Conservation (phyloP, 1,284 basidiomycete genomes). For the Volvariella surrecta region DNA sequence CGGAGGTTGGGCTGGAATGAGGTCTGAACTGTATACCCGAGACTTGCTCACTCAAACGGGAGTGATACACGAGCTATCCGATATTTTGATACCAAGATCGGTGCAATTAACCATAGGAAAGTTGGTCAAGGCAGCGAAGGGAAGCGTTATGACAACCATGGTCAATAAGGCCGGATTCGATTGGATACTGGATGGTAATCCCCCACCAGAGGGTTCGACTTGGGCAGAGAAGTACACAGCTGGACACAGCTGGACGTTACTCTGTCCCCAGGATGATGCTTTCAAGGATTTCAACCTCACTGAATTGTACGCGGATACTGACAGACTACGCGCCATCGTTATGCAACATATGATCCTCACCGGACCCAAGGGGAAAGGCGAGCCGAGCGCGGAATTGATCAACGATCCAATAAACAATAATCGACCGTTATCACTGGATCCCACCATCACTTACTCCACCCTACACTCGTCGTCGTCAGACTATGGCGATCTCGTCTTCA, state of each 20-base stretch:
- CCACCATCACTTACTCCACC: constrained; percentile 69
- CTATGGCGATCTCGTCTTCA: constrained; percentile 81
- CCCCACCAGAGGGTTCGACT: constrained; percentile 55
- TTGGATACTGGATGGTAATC: constrained; percentile 84
- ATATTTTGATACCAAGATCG: constrained; percentile 86
- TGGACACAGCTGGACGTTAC: constrained; percentile 67
- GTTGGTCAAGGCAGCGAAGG: constrained; percentile 82
- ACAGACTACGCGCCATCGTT: constrained; percentile 62
- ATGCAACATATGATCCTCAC: constrained; percentile 80
- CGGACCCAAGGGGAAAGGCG: constrained; percentile 12
- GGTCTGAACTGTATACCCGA: constrained; percentile 40
- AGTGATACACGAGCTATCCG: constrained; percentile 83
- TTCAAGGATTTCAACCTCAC: constrained; percentile 89
- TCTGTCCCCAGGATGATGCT: constrained; percentile 89
- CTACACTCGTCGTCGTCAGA: constrained; percentile 51
- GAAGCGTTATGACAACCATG: constrained; percentile 80
- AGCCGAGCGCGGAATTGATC: constrained; percentile 7
- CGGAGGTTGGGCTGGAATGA: constrained; percentile 71
- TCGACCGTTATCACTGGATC: constrained; percentile 63
- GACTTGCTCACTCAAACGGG: constrained; percentile 85
- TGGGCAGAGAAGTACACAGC: constrained; percentile 45
- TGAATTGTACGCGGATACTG: constrained; percentile 55
- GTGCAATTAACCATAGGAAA: constrained; percentile 85
- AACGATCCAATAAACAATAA: constrained; percentile 47
- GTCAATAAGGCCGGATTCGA: constrained; percentile 78